Percentiles rank a stretch among this genome's conserved stretches.
These are phyloP conservation scores for Circinella minor DNA, from an alignment of 371 early-diverging fungal genomes.

Conservation along the genomic window DNA sequence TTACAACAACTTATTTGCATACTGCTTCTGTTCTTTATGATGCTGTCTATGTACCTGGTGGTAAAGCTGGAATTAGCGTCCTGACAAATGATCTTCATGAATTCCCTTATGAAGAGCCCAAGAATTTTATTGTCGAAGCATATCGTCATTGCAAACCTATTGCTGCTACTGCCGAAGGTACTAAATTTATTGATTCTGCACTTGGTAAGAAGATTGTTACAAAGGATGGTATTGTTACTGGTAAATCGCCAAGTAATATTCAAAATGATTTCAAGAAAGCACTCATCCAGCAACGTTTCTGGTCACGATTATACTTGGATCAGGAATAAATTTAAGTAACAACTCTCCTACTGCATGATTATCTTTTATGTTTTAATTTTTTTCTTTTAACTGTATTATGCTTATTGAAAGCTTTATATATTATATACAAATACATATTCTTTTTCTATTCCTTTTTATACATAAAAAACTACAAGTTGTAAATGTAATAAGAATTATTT, in stretches of 20 bases:
- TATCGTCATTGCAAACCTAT: conserved; percentile 48
- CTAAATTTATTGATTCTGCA: conserved; percentile 27
- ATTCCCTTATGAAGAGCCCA: conserved; percentile 43
- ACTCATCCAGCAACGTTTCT: conserved; percentile 41
- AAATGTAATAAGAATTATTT: too few species aligned
- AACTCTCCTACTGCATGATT: too few species aligned
- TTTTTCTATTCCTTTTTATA: too few species aligned
- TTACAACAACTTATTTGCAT: conserved; percentile 34
- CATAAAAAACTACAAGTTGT: too few species aligned
- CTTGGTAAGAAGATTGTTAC: conserved; percentile 8
- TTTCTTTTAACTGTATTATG: too few species aligned
- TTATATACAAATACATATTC: too few species aligned
- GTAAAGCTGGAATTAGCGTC: conserved; percentile 24
- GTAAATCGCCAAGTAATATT: neutral
- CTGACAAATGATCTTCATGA: conserved; percentile 14
- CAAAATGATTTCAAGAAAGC: conserved; percentile 24
- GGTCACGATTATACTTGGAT: conserved; percentile 41
- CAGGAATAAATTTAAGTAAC: neutral
- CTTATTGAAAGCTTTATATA: too few species aligned
- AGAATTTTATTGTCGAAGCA: conserved; percentile 34
- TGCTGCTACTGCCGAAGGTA: conserved; percentile 32
- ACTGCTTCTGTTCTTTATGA: conserved; percentile 42
- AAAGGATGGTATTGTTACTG: conserved; percentile 28
- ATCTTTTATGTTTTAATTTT: too few species aligned
- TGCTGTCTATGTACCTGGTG: conserved; percentile 44